Conservation (phyloP, 176 grass and related monocot genomes). For the Ampelocalamus luodianensis region DNA sequence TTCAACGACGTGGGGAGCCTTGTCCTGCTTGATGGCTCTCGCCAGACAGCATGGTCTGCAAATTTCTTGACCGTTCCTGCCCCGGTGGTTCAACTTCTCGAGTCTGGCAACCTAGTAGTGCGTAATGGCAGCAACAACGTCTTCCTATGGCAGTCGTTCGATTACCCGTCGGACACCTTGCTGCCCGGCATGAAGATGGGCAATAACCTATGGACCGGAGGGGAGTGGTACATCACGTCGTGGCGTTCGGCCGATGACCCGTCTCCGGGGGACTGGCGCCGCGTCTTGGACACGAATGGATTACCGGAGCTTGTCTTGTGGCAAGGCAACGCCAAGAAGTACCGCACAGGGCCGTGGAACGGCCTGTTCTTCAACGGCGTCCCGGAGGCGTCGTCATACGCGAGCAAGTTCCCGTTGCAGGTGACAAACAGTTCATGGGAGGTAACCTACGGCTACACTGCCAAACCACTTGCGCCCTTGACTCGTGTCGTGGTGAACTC, state of each 20-base stretch:
- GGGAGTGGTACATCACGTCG: constrained; percentile 41
- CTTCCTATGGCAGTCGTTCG: constrained; percentile 37
- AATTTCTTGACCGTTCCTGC: neutral
- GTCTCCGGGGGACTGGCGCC: constrained; percentile 42
- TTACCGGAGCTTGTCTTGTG: constrained; percentile 27
- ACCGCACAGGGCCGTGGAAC: constrained; percentile 36
- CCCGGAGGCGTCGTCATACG: constrained; percentile 38
- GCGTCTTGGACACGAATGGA: constrained; percentile 8
- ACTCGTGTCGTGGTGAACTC: constrained; percentile 45
- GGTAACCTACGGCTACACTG: constrained; percentile 24
- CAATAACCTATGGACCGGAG: constrained; percentile 19
- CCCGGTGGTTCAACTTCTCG: neutral
- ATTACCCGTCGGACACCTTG: constrained; percentile 26
- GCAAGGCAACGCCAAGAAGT: neutral
- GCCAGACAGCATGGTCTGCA: neutral
- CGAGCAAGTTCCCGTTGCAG: neutral
- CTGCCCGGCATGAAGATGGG: constrained; percentile 39
- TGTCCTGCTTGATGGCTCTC: neutral
- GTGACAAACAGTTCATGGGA: constrained; percentile 25
- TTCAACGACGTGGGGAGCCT: neutral
- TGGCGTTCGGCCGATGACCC: constrained; percentile 45
- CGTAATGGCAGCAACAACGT: neutral
- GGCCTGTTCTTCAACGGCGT: constrained; percentile 50
- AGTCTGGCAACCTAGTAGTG: constrained; percentile 23
- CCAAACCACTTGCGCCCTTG: neutral